Conservation (phyloP, 2,329 filamentous ascomycete species). For the Cladosporium sp. region DNA sequence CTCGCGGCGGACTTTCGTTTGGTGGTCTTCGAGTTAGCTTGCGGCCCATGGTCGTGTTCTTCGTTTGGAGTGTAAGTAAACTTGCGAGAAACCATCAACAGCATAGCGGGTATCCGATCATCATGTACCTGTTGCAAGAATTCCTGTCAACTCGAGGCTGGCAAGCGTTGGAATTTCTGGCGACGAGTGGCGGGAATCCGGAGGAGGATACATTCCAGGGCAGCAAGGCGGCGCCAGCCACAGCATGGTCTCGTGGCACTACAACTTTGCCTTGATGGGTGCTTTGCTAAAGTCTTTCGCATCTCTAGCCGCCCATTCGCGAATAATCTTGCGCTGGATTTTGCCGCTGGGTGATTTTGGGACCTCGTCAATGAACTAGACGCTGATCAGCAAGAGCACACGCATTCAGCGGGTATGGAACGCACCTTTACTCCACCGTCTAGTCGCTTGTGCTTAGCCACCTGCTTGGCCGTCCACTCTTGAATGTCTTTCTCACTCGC, state of each 20-base stretch:
- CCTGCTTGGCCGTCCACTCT: slow-evolving; percentile 38
- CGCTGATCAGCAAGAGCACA: not conserved
- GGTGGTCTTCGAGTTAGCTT: slow-evolving; percentile 3
- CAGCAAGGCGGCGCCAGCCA: slow-evolving; percentile 1
- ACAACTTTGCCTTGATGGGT: slow-evolving; percentile 22
- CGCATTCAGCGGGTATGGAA: not conserved
- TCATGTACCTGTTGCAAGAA: not conserved
- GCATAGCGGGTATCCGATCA: not conserved
- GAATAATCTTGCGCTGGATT: slow-evolving; percentile 41
- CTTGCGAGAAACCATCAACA: not conserved
- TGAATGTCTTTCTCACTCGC: slow-evolving; percentile 37
- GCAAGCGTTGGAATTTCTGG: too few species aligned
- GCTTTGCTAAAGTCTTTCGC: slow-evolving; percentile 29
- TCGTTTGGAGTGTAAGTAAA: not conserved
- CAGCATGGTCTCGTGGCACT: not conserved
- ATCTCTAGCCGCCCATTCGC: slow-evolving; percentile 33
- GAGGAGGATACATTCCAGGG: slow-evolving; percentile 14
- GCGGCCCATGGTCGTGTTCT: slow-evolving; percentile 1
- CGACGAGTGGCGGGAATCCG: too few species aligned
- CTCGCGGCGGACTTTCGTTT: not conserved
- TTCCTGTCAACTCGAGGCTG: too few species aligned
- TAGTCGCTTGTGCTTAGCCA: slow-evolving; percentile 43
- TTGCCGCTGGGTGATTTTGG: slow-evolving; percentile 44
- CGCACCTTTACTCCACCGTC: slow-evolving; percentile 34
- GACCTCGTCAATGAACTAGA: slow-evolving; percentile 40